Evolutionary conservation across 768 basidiomycete species (phyloP).

Genomic region (Boletus rubroflammeus): DNA sequence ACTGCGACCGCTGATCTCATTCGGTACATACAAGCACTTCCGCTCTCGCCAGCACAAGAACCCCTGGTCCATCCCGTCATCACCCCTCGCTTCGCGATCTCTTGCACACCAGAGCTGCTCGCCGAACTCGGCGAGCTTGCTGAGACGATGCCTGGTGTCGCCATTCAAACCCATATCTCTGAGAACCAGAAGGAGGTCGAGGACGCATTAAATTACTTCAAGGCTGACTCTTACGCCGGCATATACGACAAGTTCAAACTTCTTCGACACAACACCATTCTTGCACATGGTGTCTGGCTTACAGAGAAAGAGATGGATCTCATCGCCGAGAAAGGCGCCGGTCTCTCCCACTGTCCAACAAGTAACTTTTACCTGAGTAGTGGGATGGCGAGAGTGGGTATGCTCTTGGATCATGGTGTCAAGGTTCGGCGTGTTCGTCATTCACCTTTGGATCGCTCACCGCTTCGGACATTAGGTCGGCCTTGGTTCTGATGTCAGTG

Average conservation of each 20-base stretch:
- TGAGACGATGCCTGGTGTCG: slow-evolving; percentile 51
- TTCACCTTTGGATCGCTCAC: slow-evolving; percentile 5
- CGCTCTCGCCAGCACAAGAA: slow-evolving; percentile 34
- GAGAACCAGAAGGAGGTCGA: slow-evolving; percentile 77
- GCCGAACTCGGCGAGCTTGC: slow-evolving; percentile 57
- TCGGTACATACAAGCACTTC: slow-evolving; percentile 58
- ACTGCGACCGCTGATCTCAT: slow-evolving; percentile 63
- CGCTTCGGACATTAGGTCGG: slow-evolving; percentile 57
- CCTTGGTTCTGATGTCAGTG: slow-evolving; percentile 91
- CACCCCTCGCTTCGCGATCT: slow-evolving; percentile 95
- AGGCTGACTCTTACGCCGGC: slow-evolving; percentile 64
- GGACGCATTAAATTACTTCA: slow-evolving; percentile 65
- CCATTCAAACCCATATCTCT: slow-evolving; percentile 90
- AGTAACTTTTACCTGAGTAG: slow-evolving; percentile 91
- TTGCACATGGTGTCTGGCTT: slow-evolving; percentile 86
- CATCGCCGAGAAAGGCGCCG: slow-evolving; percentile 60
- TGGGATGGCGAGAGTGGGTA: slow-evolving; percentile 76
- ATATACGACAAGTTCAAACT: slow-evolving; percentile 81
- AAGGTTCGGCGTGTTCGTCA: slow-evolving; percentile 53
- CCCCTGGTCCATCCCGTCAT: slow-evolving; percentile 84
- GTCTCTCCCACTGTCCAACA: slow-evolving; percentile 90
- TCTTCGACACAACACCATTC: slow-evolving; percentile 73
- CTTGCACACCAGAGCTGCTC: slow-evolving; percentile 75
- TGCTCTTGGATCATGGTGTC: slow-evolving; percentile 77
- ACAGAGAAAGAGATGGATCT: slow-evolving; percentile 68